phyloP scores from a whole-genome alignment of 2,329 filamentous ascomycete species.

The Cladosporium oxysporum region DNA sequence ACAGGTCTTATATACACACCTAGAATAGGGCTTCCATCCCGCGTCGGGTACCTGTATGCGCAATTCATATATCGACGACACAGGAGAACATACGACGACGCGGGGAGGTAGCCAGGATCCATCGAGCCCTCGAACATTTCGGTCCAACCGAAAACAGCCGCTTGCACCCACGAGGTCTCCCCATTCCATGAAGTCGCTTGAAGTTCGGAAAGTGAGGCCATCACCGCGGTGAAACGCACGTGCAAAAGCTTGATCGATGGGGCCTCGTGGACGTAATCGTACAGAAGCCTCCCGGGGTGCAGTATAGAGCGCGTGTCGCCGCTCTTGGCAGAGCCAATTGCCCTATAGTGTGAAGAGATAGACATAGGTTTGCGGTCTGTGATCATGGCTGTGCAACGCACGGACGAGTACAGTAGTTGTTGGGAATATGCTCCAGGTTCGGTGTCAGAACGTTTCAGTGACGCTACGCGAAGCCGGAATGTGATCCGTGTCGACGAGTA shows the following conservation, averaged over 20 bases:
- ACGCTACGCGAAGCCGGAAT: background rate
- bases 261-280: background rate
- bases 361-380: slow-evolving; percentile 2
- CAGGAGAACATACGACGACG: background rate
- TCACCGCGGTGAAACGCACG: background rate
- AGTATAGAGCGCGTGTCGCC: background rate
- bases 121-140: background rate
- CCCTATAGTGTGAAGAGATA: background rate
- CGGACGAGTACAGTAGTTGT: background rate
- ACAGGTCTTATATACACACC: background rate
- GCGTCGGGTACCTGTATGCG: background rate
- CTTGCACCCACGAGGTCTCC: background rate
- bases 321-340: background rate
- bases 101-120: background rate
- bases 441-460: background rate
- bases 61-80: slow-evolving; percentile 2
- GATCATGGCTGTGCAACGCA: slow-evolving; percentile 17
- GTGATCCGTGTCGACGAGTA: background rate
- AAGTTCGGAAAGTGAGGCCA: background rate
- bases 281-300: background rate
- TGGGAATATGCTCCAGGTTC: background rate
- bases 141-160: background rate
- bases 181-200: background rate
- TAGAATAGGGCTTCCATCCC: background rate
- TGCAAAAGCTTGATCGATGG: background rate